phyloP scores from a whole-genome alignment of 2,329 filamentous ascomycete species.

The Gaeumannomyces tritici region DNA sequence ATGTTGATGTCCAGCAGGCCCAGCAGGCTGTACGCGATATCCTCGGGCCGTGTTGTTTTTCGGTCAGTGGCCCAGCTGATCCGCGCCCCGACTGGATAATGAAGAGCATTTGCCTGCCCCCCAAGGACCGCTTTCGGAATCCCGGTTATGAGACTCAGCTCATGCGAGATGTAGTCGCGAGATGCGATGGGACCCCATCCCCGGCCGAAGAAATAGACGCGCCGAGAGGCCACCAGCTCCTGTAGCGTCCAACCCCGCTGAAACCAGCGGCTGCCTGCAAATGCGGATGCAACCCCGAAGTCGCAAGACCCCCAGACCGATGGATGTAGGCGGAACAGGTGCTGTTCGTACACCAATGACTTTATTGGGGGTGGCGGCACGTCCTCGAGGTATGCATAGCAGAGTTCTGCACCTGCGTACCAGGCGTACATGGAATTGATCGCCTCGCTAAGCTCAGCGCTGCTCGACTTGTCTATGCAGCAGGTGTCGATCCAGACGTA shows the following conservation, averaged over 20 bases:
- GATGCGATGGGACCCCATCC: constrained; percentile 10
- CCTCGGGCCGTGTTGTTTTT: constrained; percentile 10
- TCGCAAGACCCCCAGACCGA: background rate
- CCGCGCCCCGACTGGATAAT: constrained; percentile 7
- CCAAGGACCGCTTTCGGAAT: background rate
- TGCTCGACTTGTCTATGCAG: constrained; percentile 17
- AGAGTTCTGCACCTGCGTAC: constrained; percentile 11
- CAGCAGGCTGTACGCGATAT: constrained; percentile 15
- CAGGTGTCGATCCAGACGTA: constrained; percentile 14
- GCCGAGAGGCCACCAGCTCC: constrained; percentile 11
- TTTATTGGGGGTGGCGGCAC: too few relatives aligned
- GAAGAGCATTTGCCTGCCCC: too few relatives aligned
- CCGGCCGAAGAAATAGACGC: constrained; percentile 9
- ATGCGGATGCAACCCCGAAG: background rate
- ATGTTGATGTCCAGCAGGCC: constrained; percentile 16
- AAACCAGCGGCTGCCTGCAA: constrained; percentile 11
- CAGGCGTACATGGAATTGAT: constrained; percentile 13
- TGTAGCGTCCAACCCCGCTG: constrained; percentile 13
- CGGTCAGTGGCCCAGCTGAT: constrained; percentile 15
- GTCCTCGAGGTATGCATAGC: constrained; percentile 11
- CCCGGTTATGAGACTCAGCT: background rate
- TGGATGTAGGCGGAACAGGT: constrained; percentile 8
- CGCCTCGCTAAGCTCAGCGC: constrained; percentile 13
- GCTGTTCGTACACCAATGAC: too few relatives aligned
- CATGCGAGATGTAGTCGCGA: background rate